These are phyloP conservation scores for Agrocybe chaxingu DNA, from an alignment of 768 basidiomycete species.

Conservation along the genomic window DNA sequence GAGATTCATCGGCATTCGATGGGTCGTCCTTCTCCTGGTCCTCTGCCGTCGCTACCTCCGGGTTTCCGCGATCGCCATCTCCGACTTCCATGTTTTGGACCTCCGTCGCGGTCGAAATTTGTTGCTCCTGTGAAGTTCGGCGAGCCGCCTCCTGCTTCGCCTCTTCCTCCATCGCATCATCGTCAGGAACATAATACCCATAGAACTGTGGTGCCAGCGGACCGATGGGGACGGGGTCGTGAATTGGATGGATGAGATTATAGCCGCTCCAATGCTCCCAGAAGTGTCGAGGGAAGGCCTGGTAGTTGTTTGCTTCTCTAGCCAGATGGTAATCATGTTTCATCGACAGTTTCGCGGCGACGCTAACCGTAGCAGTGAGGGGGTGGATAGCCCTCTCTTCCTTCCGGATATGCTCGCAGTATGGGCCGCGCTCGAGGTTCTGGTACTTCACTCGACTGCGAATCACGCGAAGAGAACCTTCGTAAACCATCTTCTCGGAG, in stretches of 20 bases:
- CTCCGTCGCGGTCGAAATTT: no score
- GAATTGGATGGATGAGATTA: slow-evolving; percentile 39
- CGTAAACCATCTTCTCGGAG: slow-evolving; percentile 8
- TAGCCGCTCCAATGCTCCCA: slow-evolving; percentile 50
- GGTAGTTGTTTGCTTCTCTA: slow-evolving; percentile 41
- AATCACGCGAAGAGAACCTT: slow-evolving; percentile 23
- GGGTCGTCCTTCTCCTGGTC: no score
- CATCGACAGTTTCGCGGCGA: slow-evolving; percentile 44
- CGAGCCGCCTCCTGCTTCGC: not conserved
- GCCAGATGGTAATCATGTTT: slow-evolving; percentile 33
- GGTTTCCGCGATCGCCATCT: no score
- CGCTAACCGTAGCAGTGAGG: slow-evolving; percentile 34
- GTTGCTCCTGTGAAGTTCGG: not conserved
- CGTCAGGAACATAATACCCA: slow-evolving; percentile 46
- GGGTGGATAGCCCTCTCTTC: slow-evolving; percentile 17
- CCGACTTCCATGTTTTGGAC: no score
- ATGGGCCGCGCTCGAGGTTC: slow-evolving; percentile 23
- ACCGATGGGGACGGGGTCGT: slow-evolving; percentile 41
- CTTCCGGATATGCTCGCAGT: slow-evolving; percentile 26
- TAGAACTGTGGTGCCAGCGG: slow-evolving; percentile 63
- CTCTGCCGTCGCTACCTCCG: no score
- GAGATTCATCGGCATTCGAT: no score
- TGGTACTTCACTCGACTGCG: slow-evolving; percentile 27
- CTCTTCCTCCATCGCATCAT: slow-evolving; percentile 3
- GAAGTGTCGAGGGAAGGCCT: slow-evolving; percentile 40